Percentiles rank a stretch among this genome's conserved stretches.
phyloP scores from a whole-genome alignment of 306 rosid species.

The Argentina anserina region DNA sequence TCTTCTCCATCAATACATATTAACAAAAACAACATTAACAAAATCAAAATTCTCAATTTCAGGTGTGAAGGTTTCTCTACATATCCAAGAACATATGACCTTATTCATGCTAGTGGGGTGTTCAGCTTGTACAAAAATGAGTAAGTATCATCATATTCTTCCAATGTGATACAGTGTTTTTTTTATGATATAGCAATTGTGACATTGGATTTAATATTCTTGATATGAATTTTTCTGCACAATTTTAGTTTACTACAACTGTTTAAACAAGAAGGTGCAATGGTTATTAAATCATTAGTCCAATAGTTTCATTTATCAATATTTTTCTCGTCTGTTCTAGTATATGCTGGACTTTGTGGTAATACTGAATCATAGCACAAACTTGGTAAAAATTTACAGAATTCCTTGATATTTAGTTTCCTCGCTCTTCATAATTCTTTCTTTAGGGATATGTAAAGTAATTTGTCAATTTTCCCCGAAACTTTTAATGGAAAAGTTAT shows the following conservation, averaged over 20 bases:
- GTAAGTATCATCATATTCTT: constrained; percentile 49
- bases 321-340: not conserved
- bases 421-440: not conserved
- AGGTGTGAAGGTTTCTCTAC: constrained; percentile 99
- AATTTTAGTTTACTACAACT: not conserved
- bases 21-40: too few relatives aligned
- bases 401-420: not conserved
- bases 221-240: not conserved
- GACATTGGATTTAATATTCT: not conserved
- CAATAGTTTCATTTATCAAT: not conserved
- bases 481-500: too few relatives aligned
- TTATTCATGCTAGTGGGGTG: constrained; percentile 75
- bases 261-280: not conserved
- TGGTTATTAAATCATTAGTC: not conserved
- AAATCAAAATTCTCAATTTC: constrained; percentile 8
- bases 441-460: not conserved
- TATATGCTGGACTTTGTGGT: not conserved
- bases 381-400: not conserved
- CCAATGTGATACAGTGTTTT: constrained; percentile 10
- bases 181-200: not conserved
- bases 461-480: constrained; percentile 7
- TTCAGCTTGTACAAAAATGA: constrained; percentile 68
- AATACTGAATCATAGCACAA: not conserved
- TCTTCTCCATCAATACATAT: not conserved
- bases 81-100: constrained; percentile 93